phyloP scores from a whole-genome alignment of 352 stramenopile genomes.

The Bremia lactucae region DNA sequence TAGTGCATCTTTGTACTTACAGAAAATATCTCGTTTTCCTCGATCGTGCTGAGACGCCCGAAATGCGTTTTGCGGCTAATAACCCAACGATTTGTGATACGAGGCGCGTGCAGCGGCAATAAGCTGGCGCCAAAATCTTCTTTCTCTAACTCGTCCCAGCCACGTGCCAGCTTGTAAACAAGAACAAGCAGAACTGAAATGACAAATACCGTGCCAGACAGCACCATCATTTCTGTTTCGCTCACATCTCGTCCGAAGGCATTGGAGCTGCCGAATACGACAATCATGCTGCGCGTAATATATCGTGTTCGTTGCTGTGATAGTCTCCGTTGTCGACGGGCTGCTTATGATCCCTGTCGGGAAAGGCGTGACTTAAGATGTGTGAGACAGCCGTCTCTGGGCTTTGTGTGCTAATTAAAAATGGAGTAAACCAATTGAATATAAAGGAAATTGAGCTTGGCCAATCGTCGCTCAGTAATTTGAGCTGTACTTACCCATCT shows the following conservation, averaged over 20 bases:
- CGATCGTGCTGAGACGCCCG: constrained; percentile 55
- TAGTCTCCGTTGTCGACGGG: constrained; percentile 7
- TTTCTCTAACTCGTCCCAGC: constrained; percentile 51
- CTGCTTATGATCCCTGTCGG: not conserved
- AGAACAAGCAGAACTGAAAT: constrained; percentile 61
- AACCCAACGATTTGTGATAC: constrained; percentile 53
- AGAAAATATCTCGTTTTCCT: constrained; percentile 56
- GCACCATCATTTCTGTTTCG: constrained; percentile 58
- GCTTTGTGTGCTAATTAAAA: too few relatives aligned
- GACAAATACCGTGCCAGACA: constrained; percentile 59
- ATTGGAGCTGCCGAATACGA: constrained; percentile 64
- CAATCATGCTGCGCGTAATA: constrained; percentile 35
- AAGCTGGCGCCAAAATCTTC: constrained; percentile 26
- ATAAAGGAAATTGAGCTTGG: constrained; percentile 1
- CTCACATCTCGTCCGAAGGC: constrained; percentile 59
- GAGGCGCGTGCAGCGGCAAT: constrained; percentile 30
- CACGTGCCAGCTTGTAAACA: constrained; percentile 65
- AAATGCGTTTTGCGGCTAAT: constrained; percentile 51
- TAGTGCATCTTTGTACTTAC: constrained; percentile 54
- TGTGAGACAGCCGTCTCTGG: too few relatives aligned
- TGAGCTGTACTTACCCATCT: constrained; percentile 2
- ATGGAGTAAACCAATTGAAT: constrained; percentile 10
- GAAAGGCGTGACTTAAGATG: too few relatives aligned
- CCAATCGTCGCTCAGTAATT: constrained; percentile 7
- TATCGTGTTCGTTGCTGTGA: constrained; percentile 2